Conservation (phyloP, 768 basidiomycete species). For the Pleurotus cornucopiae region DNA sequence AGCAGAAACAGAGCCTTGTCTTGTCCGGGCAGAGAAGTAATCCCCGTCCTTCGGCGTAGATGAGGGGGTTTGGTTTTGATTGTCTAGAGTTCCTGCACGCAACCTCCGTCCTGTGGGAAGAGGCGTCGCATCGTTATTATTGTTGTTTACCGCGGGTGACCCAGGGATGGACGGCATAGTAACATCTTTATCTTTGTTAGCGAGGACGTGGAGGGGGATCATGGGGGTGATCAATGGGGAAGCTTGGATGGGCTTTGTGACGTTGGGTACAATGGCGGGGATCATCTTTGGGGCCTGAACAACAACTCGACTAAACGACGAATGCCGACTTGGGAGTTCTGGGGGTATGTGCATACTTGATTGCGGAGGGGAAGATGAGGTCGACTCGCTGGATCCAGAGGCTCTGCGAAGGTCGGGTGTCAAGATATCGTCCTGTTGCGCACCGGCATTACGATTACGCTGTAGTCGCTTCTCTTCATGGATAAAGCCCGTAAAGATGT, state of each 20-base stretch:
- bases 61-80: slow-evolving; percentile 13
- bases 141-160: slow-evolving; percentile 25
- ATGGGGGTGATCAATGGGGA: slow-evolving; percentile 59
- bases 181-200: slow-evolving; percentile 21
- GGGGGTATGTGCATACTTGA: slow-evolving; percentile 2
- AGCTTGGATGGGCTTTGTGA: slow-evolving; percentile 36
- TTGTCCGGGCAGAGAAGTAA: slow-evolving; percentile 46
- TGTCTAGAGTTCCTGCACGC: slow-evolving; percentile 44
- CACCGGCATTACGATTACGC: slow-evolving; percentile 24
- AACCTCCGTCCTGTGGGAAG: slow-evolving; percentile 28
- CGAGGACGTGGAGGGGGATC: slow-evolving; percentile 40
- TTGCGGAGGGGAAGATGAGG: slow-evolving; percentile 1
- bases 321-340: not conserved
- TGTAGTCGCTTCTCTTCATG: slow-evolving; percentile 56
- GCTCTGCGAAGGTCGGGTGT: slow-evolving; percentile 17
- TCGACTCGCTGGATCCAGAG: not conserved
- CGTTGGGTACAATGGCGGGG: slow-evolving; percentile 54
- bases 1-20: slow-evolving; percentile 37
- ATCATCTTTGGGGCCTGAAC: slow-evolving; percentile 63
- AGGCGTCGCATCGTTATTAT: slow-evolving; percentile 25
- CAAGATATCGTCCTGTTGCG: slow-evolving; percentile 11
- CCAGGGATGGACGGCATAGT: slow-evolving; percentile 35
- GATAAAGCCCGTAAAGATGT: slow-evolving; percentile 78
- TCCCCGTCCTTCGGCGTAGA: slow-evolving; percentile 33
- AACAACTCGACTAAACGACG: slow-evolving; percentile 34